Evolutionary conservation across 495 filamentous ascomycete species (phyloP).

Genomic region (Trichoderma orchidacearum): DNA sequence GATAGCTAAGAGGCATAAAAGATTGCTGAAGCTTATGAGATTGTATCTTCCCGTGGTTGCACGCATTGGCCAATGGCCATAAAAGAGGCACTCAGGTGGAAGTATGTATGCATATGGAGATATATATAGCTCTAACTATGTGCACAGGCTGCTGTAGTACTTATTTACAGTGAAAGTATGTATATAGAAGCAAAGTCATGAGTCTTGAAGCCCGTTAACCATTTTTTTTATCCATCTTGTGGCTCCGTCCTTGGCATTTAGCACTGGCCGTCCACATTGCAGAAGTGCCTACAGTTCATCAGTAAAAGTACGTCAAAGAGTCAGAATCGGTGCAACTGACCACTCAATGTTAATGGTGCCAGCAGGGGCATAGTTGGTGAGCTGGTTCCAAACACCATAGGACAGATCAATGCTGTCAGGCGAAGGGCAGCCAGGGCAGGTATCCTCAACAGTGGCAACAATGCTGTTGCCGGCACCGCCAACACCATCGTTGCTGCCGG

Average conservation of each 20-base stretch:
- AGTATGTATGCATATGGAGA: not conserved
- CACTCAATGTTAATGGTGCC: conserved; percentile 10
- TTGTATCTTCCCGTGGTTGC: too few species aligned
- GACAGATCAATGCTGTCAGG: conserved; percentile 14
- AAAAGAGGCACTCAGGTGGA: not conserved
- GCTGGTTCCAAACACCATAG: conserved; percentile 8
- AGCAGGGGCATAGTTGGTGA: conserved; percentile 5
- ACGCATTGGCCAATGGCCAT: too few species aligned
- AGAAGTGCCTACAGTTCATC: not conserved
- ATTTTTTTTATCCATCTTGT: not conserved
- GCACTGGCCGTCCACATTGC: not conserved
- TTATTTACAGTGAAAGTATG: not conserved
- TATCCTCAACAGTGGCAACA: conserved; percentile 15
- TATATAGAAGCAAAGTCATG: not conserved
- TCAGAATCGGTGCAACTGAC: conserved; percentile 7
- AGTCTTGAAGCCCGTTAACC: not conserved
- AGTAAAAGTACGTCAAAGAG: not conserved
- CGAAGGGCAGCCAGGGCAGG: conserved; percentile 14
- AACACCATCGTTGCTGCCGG: conserved; percentile 11
- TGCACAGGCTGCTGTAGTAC: not conserved
- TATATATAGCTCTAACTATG: not conserved
- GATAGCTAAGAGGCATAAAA: too few species aligned
- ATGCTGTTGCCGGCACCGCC: conserved; percentile 15
- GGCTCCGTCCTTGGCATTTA: not conserved
- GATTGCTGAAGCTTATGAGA: too few species aligned